Evolutionary conservation across 2,329 filamentous ascomycete genomes (phyloP).

Genomic region (Pseudogymnoascus sp.): DNA sequence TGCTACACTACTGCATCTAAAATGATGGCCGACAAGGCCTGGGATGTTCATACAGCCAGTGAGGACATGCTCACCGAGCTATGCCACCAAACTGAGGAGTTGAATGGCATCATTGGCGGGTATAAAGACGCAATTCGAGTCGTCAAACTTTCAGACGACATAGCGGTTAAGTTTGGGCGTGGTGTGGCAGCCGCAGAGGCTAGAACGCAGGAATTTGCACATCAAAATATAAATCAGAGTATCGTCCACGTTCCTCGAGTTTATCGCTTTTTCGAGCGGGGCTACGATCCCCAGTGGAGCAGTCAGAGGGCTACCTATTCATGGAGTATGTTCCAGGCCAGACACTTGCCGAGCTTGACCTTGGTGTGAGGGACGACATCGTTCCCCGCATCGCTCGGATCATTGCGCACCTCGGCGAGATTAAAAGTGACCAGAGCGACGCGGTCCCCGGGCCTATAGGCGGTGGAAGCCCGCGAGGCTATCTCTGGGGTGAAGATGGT

Average conservation of each 20-base stretch:
- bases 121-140: conserved; percentile 12
- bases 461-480: conserved; percentile 14
- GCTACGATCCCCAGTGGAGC: neutral
- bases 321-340: conserved; percentile 22
- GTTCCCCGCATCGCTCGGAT: conserved; percentile 15
- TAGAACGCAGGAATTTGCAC: conserved; percentile 19
- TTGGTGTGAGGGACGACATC: conserved; percentile 13
- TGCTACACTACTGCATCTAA: neutral
- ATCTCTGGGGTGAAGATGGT: conserved; percentile 19
- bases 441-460: conserved; percentile 17
- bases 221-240: conserved; percentile 14
- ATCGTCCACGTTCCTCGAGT: conserved; percentile 20
- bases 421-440: neutral
- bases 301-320: conserved; percentile 19
- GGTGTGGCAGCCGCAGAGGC: conserved; percentile 17
- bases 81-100: conserved; percentile 9
- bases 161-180: conserved; percentile 18
- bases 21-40: neutral
- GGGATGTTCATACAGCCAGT: conserved; percentile 9
- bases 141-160: conserved; percentile 11
- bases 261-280: conserved; percentile 17
- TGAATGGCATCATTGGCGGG: conserved; percentile 7
- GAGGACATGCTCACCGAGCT: conserved; percentile 14
- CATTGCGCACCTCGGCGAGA: conserved; percentile 14
- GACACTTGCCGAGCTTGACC: conserved; percentile 15